Percentiles rank a stretch among this genome's conserved stretches.
Evolutionary conservation across 805 yeast species (phyloP).

Genomic region (Torulaspora quercuum): DNA sequence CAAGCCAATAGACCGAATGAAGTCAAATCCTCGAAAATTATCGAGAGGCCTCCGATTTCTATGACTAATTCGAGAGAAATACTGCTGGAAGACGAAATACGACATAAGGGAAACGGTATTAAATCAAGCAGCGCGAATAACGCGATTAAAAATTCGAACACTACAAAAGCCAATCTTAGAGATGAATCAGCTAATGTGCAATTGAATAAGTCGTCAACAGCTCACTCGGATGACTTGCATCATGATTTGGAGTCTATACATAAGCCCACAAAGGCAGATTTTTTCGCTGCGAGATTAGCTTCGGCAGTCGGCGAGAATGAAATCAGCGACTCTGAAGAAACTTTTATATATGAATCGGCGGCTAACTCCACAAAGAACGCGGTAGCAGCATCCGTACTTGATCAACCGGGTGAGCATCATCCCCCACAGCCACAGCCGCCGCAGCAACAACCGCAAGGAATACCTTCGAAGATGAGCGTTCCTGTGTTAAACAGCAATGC

Average conservation of each 20-base stretch:
- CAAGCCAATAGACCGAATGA: constrained; percentile 5
- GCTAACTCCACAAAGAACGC: constrained; percentile 34
- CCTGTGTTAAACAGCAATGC: constrained; percentile 31
- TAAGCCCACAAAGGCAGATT: constrained; percentile 69
- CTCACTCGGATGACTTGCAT: constrained; percentile 8
- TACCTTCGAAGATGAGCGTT: constrained; percentile 34
- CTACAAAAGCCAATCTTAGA: constrained; percentile 7
- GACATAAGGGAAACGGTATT: constrained; percentile 8
- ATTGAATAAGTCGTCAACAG: constrained; percentile 9
- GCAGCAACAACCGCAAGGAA: constrained; percentile 23
- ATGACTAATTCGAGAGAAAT: constrained; percentile 30
- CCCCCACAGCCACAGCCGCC: constrained; percentile 13
- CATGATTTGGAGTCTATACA: constrained; percentile 19
- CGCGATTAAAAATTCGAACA: constrained; percentile 9
- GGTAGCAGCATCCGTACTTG: constrained; percentile 24
- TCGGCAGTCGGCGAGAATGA: constrained; percentile 90
- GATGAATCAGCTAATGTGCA: constrained; percentile 9
- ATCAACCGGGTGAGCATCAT: constrained; percentile 11
- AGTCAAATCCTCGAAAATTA: constrained; percentile 16
- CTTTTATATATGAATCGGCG: constrained; percentile 81
- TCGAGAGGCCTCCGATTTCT: constrained; percentile 27
- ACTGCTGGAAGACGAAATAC: constrained; percentile 19
- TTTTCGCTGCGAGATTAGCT: constrained; percentile 92
- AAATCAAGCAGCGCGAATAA: constrained; percentile 7
- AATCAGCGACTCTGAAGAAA: constrained; percentile 86